Percentiles rank a stretch among this genome's conserved stretches.
Evolutionary conservation across 164 flowering plant species (phyloP).

Genomic region (Brasenia schreberi): DNA sequence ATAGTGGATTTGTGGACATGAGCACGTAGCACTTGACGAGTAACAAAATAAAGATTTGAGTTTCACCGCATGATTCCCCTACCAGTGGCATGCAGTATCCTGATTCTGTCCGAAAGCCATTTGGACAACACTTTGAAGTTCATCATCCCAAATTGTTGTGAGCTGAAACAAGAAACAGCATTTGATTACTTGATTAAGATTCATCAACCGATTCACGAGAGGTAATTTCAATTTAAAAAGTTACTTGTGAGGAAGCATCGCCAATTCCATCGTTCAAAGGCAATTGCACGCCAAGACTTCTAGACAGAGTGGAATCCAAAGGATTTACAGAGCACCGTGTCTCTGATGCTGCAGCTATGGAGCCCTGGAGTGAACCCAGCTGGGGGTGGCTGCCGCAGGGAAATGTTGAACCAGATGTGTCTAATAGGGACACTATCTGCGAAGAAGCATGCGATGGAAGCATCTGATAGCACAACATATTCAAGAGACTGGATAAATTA

Average conservation of each 20-base stretch:
- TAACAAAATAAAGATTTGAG: neutral
- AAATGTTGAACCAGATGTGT: conserved; percentile 30
- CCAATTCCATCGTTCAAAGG: conserved; percentile 32
- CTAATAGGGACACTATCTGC: conserved; percentile 24
- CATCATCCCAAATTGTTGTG: conserved; percentile 59
- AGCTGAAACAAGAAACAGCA: conserved; percentile 21
- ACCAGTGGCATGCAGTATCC: neutral
- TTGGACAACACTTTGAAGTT: conserved; percentile 75
- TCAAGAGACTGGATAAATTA: neutral
- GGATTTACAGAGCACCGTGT: conserved; percentile 24
- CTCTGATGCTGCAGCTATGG: conserved; percentile 21
- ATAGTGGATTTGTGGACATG: neutral
- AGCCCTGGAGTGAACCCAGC: conserved; percentile 21
- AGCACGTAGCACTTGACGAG: neutral
- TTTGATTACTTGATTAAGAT: too few relatives aligned
- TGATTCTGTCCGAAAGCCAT: conserved; percentile 63
- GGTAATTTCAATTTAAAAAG: neutral
- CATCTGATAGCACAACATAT: conserved; percentile 19
- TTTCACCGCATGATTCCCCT: too few relatives aligned
- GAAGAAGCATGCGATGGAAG: conserved; percentile 39
- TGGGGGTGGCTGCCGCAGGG: conserved; percentile 33
- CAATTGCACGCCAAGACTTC: conserved; percentile 28
- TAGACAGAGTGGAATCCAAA: conserved; percentile 20
- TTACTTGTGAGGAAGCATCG: conserved; percentile 48
- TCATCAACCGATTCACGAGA: too few relatives aligned